A percentile compares a stretch with the other conserved stretches of the same genome.
These are phyloP conservation scores for Lonicera japonica DNA, from an alignment of 129 eudicot species.

Conservation along the genomic window DNA sequence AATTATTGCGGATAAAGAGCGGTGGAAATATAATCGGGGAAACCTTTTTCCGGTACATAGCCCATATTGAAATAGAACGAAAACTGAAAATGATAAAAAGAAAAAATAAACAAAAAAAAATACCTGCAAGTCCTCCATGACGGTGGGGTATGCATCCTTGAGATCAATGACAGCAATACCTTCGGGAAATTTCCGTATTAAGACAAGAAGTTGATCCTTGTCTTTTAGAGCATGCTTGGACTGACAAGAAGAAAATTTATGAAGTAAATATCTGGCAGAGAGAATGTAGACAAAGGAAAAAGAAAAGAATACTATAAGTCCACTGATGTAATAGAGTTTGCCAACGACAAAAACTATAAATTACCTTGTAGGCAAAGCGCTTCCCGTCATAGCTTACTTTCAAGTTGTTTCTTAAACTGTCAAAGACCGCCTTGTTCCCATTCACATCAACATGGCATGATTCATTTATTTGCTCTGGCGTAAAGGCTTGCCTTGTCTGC, in stretches of 20 bases:
- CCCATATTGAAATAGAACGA: too few relatives aligned
- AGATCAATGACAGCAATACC: conserved; percentile 22
- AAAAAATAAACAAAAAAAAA: too few relatives aligned
- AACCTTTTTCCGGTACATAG: too few relatives aligned
- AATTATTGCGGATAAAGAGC: too few relatives aligned
- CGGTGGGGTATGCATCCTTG: background rate
- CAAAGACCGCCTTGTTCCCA: conserved; percentile 77
- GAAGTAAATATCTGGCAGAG: too few relatives aligned
- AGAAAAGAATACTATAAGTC: background rate
- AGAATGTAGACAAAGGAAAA: too few relatives aligned
- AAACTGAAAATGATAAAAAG: too few relatives aligned
- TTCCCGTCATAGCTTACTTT: conserved; percentile 73
- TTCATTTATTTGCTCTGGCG: conserved; percentile 39
- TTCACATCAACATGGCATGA: conserved; percentile 62
- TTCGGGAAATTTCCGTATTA: conserved; percentile 55
- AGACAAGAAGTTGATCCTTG: conserved; percentile 40
- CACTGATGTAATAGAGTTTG: too few relatives aligned
- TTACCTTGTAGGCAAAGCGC: conserved; percentile 83
- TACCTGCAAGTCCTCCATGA: background rate
- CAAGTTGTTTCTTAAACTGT: conserved; percentile 70
- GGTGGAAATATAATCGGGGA: too few relatives aligned
- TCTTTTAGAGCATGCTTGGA: conserved; percentile 66
- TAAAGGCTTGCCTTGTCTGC: conserved; percentile 42
- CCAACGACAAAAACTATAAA: too few relatives aligned
- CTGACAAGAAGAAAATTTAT: conserved; percentile 27